Base-by-base conservation (phyloP, 139 green algal species). In the Trebouxia sp. region DNA sequence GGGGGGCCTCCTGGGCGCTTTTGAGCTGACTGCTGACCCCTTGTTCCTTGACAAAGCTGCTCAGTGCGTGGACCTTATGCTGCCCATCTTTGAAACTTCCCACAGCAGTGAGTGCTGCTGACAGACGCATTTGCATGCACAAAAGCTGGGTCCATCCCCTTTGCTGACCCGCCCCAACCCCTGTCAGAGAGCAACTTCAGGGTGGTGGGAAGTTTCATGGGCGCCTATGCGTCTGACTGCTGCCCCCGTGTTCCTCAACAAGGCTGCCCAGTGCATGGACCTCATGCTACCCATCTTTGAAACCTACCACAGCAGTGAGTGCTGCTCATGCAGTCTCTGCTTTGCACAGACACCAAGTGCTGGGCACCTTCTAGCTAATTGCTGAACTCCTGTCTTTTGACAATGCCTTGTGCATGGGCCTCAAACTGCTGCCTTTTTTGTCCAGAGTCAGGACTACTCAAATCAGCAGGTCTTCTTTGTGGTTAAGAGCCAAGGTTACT, bases 241-340 rank as follows among this genome's bases (percentile, higher is more conserved):
- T 1, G 92, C 95, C 45, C 8, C 4, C 0, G 11, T 84, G 65
- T 90, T 92, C 50, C 53, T 86, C 8, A 24, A 58, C 9, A 82
- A 82, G 70, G 87, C 83, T 42, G 37, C 14, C 51, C 70, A 80
- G 47, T 55, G 90, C 58, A 92, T 86, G 0, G 75, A 93, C 51
- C 83, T 87, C 28, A 83, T 98, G 76, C 81, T 96, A 75, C 88
- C 92, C 7, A 89, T 90, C 5, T 98, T 98, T 70, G 48, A 92
- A 30, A 89, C 85, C 9, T 39, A 15, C 26, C 22, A 20, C 2
- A 47, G 26, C 5, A 58, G 81, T 78, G 28, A 62, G n/a, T 41
- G 43, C 43, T 14, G 24, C 22, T 75, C 26, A n/a, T 26, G 35
- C 32, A 17, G 11, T 15, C 12, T 1, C 41, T 69, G n/a, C n/a